Percentiles rank a stretch among this genome's conserved stretches.
Conservation (phyloP, 2,329 filamentous ascomycete genomes). For the Clonostachys chloroleuca region DNA sequence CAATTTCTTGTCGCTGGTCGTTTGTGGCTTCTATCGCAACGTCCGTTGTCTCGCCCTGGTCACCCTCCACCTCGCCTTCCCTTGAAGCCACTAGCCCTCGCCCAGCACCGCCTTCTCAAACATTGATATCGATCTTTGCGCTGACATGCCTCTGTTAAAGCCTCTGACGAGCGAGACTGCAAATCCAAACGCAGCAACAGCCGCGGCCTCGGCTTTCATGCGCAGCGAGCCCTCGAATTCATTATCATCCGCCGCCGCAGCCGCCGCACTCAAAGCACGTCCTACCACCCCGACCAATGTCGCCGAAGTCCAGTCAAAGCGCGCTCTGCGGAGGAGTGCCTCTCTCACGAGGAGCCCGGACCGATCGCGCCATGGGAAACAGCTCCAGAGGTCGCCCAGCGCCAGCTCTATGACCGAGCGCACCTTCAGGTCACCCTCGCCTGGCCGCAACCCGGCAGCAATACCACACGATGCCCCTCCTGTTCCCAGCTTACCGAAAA, state of each 20-base stretch:
- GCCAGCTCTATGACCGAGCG: conserved; percentile 82
- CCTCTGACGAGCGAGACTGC: conserved; percentile 60
- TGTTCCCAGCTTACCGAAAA: conserved; percentile 66
- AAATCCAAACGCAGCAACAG: conserved; percentile 70
- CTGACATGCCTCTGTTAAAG: conserved; percentile 30
- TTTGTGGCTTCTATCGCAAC: too few relatives aligned
- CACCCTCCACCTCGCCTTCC: too few relatives aligned
- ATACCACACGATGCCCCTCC: conserved; percentile 56
- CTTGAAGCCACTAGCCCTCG: too few relatives aligned
- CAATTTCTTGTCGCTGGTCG: too few relatives aligned
- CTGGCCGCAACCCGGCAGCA: conserved; percentile 33
- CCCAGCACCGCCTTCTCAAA: too few relatives aligned
- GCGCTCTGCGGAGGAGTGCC: conserved; percentile 67
- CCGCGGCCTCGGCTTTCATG: conserved; percentile 77
- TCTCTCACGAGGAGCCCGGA: conserved; percentile 59
- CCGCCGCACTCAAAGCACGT: conserved; percentile 75
- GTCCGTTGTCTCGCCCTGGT: too few relatives aligned
- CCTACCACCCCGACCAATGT: conserved; percentile 76
- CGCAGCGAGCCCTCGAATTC: conserved; percentile 58
- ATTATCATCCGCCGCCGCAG: conserved; percentile 81
- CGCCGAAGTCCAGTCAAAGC: conserved; percentile 81
- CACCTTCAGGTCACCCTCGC: conserved; percentile 78
- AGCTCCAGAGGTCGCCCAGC: conserved; percentile 63
- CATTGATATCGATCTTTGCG: background rate
- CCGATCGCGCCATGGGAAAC: conserved; percentile 30